phyloP scores from a whole-genome alignment of 2,329 filamentous ascomycete species.

The Whalleya microplaca region DNA sequence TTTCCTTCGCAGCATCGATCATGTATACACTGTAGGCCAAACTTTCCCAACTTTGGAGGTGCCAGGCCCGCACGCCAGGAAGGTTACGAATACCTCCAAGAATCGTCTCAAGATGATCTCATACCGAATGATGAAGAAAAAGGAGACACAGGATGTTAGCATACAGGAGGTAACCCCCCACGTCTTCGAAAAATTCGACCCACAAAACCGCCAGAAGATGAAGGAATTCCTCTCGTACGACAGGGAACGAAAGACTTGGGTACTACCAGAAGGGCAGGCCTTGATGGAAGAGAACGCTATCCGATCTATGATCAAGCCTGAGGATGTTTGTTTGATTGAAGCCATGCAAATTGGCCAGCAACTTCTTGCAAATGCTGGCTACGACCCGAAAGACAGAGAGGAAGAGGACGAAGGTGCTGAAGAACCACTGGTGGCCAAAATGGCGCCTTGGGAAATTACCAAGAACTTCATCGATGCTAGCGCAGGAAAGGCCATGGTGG shows the following conservation, averaged over 20 bases:
- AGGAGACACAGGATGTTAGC: constrained; percentile 68
- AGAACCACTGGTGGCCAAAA: constrained; percentile 81
- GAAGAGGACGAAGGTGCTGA: constrained; percentile 67
- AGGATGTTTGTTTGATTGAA: constrained; percentile 92
- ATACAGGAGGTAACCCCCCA: constrained; percentile 89
- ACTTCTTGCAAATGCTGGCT: constrained; percentile 88
- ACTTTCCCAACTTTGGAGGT: constrained; percentile 91
- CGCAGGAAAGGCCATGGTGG: constrained; percentile 94
- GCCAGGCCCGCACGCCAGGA: constrained; percentile 89
- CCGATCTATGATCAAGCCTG: constrained; percentile 87
- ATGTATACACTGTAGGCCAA: constrained; percentile 89
- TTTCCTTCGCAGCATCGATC: constrained; percentile 86
- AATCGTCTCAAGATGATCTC: constrained; percentile 96
- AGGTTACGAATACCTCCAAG: constrained; percentile 96
- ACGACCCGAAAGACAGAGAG: constrained; percentile 71
- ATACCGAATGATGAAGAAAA: constrained; percentile 83
- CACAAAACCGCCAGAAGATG: constrained; percentile 94
- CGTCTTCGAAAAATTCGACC: constrained; percentile 89
- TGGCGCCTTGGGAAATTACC: constrained; percentile 95
- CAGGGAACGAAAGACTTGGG: constrained; percentile 87
- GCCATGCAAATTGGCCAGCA: constrained; percentile 96
- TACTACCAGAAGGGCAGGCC: constrained; percentile 71
- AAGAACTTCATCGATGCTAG: constrained; percentile 96
- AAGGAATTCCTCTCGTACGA: constrained; percentile 95
- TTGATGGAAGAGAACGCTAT: constrained; percentile 82